phyloP scores from a whole-genome alignment of 2,329 filamentous ascomycete genomes.

The Annulohypoxylon truncatum region DNA sequence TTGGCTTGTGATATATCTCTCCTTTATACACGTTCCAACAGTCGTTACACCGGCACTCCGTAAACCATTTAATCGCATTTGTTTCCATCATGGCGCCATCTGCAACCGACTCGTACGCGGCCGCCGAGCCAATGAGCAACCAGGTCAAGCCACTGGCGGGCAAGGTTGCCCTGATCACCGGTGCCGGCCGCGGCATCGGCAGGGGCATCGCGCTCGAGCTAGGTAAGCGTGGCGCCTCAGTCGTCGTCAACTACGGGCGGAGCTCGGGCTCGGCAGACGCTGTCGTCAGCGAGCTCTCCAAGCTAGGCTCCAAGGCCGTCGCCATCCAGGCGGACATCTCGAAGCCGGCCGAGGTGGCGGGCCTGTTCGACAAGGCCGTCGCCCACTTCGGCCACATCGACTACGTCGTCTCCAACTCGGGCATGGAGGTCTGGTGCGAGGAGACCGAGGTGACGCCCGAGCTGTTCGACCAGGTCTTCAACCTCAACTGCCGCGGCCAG shows the following conservation, averaged over 20 bases:
- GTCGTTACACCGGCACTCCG: constrained; percentile 22
- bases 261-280: constrained; percentile 66
- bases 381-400: constrained; percentile 75
- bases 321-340: constrained; percentile 74
- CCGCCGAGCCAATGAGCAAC: constrained; percentile 44
- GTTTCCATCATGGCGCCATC: constrained; percentile 48
- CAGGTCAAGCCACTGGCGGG: constrained; percentile 57
- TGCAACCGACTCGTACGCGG: constrained; percentile 36
- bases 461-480: constrained; percentile 78
- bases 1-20: constrained; percentile 6
- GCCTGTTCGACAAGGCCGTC: constrained; percentile 74
- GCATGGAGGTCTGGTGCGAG: constrained; percentile 77
- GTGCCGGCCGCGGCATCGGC: constrained; percentile 74
- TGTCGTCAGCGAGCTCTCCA: constrained; percentile 65
- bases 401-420: constrained; percentile 78
- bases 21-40: constrained; percentile 7
- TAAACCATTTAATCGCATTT: constrained; percentile 10
- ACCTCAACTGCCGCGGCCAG: constrained; percentile 76
- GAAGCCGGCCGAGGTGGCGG: constrained; percentile 67
- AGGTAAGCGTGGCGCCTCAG: constrained; percentile 70
- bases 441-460: constrained; percentile 76
- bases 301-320: constrained; percentile 67
- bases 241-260: constrained; percentile 75
- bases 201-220: constrained; percentile 75
- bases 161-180: constrained; percentile 72